Base-by-base conservation (phyloP, 179 eudicot genomes). In the Pouteria campechiana region DNA sequence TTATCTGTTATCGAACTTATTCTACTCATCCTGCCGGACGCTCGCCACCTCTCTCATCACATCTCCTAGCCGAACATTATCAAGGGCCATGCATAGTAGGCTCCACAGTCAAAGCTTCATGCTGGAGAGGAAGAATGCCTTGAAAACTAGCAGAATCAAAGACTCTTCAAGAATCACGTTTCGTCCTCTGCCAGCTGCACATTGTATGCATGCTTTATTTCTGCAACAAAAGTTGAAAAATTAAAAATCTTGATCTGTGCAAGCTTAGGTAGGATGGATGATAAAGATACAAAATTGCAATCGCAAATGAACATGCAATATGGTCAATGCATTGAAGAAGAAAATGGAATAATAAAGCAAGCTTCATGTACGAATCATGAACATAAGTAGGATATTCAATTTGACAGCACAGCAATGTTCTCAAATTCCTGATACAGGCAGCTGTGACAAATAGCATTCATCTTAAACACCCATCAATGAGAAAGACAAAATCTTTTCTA, bases 171-270 rank as follows among this genome's bases (percentile, higher is more conserved):
- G 17, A 35, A 12, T 54, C 54, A 44, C 6, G 17, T 41, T 44
- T 65, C 68, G 29, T 71, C 69, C 49, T 61, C 65, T 20, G 46
- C 18, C 21, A 65, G 62, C 46, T 65, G 64, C 57, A 46, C 38
- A 17, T 44, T 59, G 44, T 60, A 60, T 41, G 66, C 68, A 28
- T 37, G 66, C 61, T 54, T 61, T 24, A 34, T 21, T 15, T 51
- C 72, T 70, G 72, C 48, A 38, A 33, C 44, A 16, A 46, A n/a
- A n/a, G n/a, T 41, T 45, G 18, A 41, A 18, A 32, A 17, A 25
- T 17, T 40, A 20, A 21, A 31, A 29, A 14, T 13, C 30, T 29
- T 3, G 15, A 21, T 23, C 1, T 7, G 13, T n/a, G 43, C 20
- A 13, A 17, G 9, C 15, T n/a, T n/a, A n/a, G n/a, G n/a, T n/a